Evolutionary conservation across 176 grass and related monocot genomes (phyloP).

Genomic region (Aegilops bicornis): DNA sequence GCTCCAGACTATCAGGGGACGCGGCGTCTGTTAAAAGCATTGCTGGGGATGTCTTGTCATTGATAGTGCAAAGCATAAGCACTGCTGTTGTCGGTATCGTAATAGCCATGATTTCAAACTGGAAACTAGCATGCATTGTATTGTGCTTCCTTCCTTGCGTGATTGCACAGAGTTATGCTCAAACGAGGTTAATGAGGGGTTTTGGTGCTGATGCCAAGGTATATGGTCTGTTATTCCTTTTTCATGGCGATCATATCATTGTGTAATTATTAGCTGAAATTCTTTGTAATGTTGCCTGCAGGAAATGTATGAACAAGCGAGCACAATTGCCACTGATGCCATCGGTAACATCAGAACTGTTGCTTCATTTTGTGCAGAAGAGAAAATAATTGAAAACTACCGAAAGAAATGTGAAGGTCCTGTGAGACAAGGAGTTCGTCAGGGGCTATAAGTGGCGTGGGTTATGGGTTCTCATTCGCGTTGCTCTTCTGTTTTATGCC

Average conservation of each 20-base stretch:
- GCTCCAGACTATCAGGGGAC: constrained; percentile 62
- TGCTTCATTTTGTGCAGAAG: constrained; percentile 64
- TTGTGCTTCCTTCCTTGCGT: constrained; percentile 53
- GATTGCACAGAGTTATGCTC: constrained; percentile 53
- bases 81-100: constrained; percentile 51
- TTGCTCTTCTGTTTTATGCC: constrained; percentile 65
- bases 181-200: constrained; percentile 55
- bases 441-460: constrained; percentile 63
- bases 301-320: constrained; percentile 85
- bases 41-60: constrained; percentile 63
- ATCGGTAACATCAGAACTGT: constrained; percentile 64
- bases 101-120: constrained; percentile 65
- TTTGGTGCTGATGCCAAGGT: constrained; percentile 74
- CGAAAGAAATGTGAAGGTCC: constrained; percentile 56
- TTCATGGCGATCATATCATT: background rate
- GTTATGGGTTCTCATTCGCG: constrained; percentile 60
- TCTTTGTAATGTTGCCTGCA: constrained; percentile 30
- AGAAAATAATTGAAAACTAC: constrained; percentile 52
- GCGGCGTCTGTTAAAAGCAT: constrained; percentile 54
- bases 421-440: constrained; percentile 50
- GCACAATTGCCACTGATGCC: constrained; percentile 69
- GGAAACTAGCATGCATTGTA: constrained; percentile 62
- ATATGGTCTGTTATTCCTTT: background rate
- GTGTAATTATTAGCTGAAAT: background rate
- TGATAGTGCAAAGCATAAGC: constrained; percentile 62